Evolutionary conservation across 2,329 filamentous ascomycete species (phyloP), one percentile per base, ranked within the genome.

Genomic region (Emergomyces orientalis): DNA sequence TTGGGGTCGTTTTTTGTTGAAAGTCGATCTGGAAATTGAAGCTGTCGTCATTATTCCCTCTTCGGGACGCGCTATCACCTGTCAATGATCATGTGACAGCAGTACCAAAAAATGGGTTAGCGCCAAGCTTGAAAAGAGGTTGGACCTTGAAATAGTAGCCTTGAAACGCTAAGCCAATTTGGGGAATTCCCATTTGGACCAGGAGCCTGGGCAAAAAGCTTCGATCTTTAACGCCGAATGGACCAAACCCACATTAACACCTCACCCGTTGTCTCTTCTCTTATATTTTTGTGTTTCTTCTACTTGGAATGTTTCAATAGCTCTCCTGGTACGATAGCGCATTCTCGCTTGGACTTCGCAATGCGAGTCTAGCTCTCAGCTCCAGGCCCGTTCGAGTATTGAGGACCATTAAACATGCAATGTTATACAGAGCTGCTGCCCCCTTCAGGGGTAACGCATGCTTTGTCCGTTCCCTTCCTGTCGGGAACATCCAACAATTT

Each of bases 361-460:
- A 45, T 58, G 56, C 39, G 30, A 47, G 56, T 34, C 41, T 39
- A 45, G 41, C 41, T 34, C 2, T 59, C 25, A 30, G 55, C 22
- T 32, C 41, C n/a, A 30, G n/a, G n/a, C 17, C 41, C 56, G 17
- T 17, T 32, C 41, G 17, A 25, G 30, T 45, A 17, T 45, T 59
- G n/a, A 43, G 47, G 39, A 34, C 25, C n/a, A 13, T 30, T 63
- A 68, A 71, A 64, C 64, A 97, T 97, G 93, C 93, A 97, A 85
- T 96, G 91, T 82, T 97, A 97, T 79, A 92, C 91, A 73, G 94
- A 99, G 82, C 83, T 99, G 75, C 87, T 91, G 75, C 89, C 93
- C 80, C 92, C 94, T 62, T 95, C 92, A 75, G 92, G 92, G 74
- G 91, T 97, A 78, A 92, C 91, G 71, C 89, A 96, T 79, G 90